Conservation (phyloP, 441 rosid species). For the Populus tomentosa region DNA sequence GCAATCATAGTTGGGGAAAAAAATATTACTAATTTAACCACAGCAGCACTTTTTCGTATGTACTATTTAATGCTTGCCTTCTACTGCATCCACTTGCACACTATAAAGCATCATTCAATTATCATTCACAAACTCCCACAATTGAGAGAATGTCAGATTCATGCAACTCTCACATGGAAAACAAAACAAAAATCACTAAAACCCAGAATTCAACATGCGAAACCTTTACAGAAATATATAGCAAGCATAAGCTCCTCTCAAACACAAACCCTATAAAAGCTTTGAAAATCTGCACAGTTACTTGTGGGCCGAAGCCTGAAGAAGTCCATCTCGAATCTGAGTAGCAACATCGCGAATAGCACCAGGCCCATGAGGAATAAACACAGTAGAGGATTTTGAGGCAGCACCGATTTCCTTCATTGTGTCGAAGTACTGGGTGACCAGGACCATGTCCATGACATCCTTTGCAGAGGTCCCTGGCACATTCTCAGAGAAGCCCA, state of each 20-base stretch:
- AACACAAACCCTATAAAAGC: background rate
- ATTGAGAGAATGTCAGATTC: no score
- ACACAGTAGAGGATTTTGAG: slow-evolving; percentile 39
- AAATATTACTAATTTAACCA: no score
- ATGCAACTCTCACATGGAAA: no score
- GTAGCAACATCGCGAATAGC: slow-evolving; percentile 40
- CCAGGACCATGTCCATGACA: slow-evolving; percentile 55
- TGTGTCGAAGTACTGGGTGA: slow-evolving; percentile 52
- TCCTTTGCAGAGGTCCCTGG: no score
- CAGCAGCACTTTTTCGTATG: no score
- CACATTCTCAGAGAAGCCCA: no score
- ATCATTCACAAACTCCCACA: no score
- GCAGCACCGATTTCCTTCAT: slow-evolving; percentile 52
- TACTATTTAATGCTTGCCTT: no score
- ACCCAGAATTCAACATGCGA: background rate
- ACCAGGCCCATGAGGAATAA: slow-evolving; percentile 57
- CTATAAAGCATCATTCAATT: no score
- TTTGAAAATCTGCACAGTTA: slow-evolving; percentile 4
- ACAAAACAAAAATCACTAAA: background rate
- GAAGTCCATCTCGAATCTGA: slow-evolving; percentile 51
- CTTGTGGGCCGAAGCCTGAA: slow-evolving; percentile 22
- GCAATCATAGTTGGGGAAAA: no score
- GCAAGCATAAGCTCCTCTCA: background rate
- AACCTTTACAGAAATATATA: background rate
- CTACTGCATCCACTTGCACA: no score